Conservation (phyloP, 306 rosid species). For the Pyrus pyrifolia region DNA sequence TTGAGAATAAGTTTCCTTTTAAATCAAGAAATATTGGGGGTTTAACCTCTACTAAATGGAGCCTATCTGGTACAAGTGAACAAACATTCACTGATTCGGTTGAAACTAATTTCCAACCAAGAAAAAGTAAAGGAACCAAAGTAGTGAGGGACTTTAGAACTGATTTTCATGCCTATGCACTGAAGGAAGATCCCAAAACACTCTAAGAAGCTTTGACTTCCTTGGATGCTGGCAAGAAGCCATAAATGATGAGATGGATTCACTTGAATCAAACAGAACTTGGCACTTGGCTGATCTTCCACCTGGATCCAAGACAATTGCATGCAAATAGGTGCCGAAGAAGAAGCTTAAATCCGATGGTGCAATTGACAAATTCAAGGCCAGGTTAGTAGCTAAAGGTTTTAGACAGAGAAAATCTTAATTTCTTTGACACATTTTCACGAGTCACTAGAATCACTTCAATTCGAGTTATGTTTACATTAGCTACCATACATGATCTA, state of each 20-base stretch:
- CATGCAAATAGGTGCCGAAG: background rate
- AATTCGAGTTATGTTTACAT: too few species aligned
- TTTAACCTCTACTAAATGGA: background rate
- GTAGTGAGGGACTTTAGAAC: background rate
- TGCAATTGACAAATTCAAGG: background rate
- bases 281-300: background rate
- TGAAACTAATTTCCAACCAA: background rate
- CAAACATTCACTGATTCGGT: background rate
- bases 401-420: background rate
- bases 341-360: background rate
- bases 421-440: background rate
- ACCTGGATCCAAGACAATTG: background rate
- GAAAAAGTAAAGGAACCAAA: background rate
- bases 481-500: too few species aligned
- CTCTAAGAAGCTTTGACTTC: constrained; percentile 8
- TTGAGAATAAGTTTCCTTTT: too few species aligned
- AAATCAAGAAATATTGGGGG: background rate
- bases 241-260: background rate
- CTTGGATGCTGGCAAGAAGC: background rate
- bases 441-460: too few species aligned
- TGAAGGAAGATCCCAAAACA: background rate
- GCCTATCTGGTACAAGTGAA: background rate
- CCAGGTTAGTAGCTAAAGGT: background rate
- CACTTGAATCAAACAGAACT: background rate
- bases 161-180: background rate